These are phyloP conservation scores for Psilocybe azurescens DNA, from an alignment of 768 basidiomycete genomes.

Conservation along the genomic window DNA sequence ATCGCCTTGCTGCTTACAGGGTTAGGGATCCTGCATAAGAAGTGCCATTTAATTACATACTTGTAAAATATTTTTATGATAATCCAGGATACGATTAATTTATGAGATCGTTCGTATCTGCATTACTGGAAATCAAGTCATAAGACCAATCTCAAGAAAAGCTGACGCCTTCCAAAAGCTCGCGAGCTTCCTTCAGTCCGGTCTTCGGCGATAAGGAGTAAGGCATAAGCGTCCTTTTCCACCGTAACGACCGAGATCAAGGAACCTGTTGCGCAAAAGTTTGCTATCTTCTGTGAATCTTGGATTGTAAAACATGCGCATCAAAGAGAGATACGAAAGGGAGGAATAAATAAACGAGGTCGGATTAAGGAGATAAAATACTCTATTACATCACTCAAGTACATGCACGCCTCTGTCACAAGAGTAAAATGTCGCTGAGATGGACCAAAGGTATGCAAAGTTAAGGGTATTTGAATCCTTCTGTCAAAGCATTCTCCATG, in stretches of 20 bases:
- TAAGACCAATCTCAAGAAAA: not conserved
- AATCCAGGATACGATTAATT: slow-evolving; percentile 13
- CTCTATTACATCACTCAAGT: slow-evolving; percentile 1
- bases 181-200: not conserved
- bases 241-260: not conserved
- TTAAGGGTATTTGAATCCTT: slow-evolving; percentile 13
- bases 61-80: slow-evolving; percentile 24
- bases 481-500: slow-evolving; percentile 27
- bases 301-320: not conserved
- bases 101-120: slow-evolving; percentile 2
- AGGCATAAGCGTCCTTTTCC: not conserved
- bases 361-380: not conserved
- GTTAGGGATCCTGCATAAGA: not conserved
- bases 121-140: not conserved
- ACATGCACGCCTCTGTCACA: not conserved
- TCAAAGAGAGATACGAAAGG: no score
- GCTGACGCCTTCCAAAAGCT: not conserved
- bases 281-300: not conserved
- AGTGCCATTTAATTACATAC: slow-evolving; percentile 11
- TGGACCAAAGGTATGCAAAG: not conserved
- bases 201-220: not conserved
- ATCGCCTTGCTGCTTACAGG: not conserved
- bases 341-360: not conserved
- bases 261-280: not conserved
- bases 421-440: not conserved